A percentile compares a stretch with the other conserved stretches of the same genome.
phyloP scores from a whole-genome alignment of 2,329 filamentous ascomycete species.

The Penicillium aurantiogriseum region DNA sequence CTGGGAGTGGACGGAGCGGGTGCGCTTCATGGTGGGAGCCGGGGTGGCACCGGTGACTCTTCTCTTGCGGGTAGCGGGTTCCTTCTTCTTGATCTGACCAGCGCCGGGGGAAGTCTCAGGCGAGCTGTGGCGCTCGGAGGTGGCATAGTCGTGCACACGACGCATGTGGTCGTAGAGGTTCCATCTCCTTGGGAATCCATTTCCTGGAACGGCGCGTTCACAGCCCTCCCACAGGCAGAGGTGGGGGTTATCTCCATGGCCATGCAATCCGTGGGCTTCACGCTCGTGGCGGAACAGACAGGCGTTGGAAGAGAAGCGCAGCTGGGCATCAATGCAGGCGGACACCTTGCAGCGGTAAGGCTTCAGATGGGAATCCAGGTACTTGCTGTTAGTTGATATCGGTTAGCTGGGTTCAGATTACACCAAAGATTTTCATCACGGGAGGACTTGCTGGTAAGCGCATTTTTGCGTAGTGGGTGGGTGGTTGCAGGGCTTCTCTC shows the following conservation, averaged over 20 bases:
- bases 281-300: slow-evolving; percentile 93
- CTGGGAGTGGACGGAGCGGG: slow-evolving; percentile 41
- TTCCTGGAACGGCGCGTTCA: slow-evolving; percentile 75
- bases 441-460: slow-evolving; percentile 84
- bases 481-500: slow-evolving; percentile 74
- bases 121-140: slow-evolving; percentile 44
- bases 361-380: slow-evolving; percentile 93
- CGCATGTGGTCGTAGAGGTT: slow-evolving; percentile 97
- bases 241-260: slow-evolving; percentile 88
- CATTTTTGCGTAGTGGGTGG: slow-evolving; percentile 95
- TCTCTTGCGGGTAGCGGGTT: slow-evolving; percentile 40
- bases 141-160: slow-evolving; percentile 71
- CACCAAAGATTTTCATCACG: slow-evolving; percentile 3
- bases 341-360: slow-evolving; percentile 91
- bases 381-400: slow-evolving; percentile 66
- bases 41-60: slow-evolving; percentile 39
- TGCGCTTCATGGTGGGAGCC: slow-evolving; percentile 44
- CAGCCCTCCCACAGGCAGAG: slow-evolving; percentile 85
- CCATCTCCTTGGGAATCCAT: slow-evolving; percentile 93
- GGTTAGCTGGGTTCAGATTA: slow-evolving; percentile 18
- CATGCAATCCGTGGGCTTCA: slow-evolving; percentile 93
- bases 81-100: slow-evolving; percentile 41
- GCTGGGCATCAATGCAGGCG: slow-evolving; percentile 78
- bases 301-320: slow-evolving; percentile 92
- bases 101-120: slow-evolving; percentile 39